phyloP scores from a whole-genome alignment of 164 flowering plant species.

The Stephania yunnanensis region DNA sequence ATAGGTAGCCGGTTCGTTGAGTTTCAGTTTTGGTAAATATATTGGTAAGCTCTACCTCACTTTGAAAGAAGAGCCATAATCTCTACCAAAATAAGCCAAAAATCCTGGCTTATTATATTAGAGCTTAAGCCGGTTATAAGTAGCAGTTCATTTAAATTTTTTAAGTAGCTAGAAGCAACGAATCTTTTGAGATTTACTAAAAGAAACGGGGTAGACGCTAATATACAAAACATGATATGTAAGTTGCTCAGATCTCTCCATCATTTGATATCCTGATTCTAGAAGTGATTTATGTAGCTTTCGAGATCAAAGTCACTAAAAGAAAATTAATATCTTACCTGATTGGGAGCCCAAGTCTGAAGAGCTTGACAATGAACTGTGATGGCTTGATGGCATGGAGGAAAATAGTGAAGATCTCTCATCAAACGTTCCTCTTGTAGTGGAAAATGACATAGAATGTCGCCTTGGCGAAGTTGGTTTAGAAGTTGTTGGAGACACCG shows the following conservation, averaged over 20 bases:
- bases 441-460: constrained; percentile 69
- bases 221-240: too few species aligned
- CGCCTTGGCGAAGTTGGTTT: constrained; percentile 67
- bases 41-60: too few species aligned
- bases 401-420: constrained; percentile 58
- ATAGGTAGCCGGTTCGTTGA: too few species aligned
- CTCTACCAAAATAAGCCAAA: too few species aligned
- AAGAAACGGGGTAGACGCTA: too few species aligned
- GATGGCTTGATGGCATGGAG: constrained; percentile 44
- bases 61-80: too few species aligned
- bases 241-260: too few species aligned
- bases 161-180: not conserved
- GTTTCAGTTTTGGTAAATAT: too few species aligned
- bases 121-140: too few species aligned
- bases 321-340: constrained; percentile 34
- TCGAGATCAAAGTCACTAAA: not conserved
- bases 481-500: constrained; percentile 63
- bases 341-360: constrained; percentile 51
- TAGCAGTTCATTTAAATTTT: too few species aligned
- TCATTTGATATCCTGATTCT: not conserved
- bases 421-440: constrained; percentile 57
- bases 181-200: too few species aligned
- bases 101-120: too few species aligned
- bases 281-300: not conserved
- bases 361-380: constrained; percentile 47